phyloP scores from a whole-genome alignment of 805 yeast species.

The Komagataella populi region DNA sequence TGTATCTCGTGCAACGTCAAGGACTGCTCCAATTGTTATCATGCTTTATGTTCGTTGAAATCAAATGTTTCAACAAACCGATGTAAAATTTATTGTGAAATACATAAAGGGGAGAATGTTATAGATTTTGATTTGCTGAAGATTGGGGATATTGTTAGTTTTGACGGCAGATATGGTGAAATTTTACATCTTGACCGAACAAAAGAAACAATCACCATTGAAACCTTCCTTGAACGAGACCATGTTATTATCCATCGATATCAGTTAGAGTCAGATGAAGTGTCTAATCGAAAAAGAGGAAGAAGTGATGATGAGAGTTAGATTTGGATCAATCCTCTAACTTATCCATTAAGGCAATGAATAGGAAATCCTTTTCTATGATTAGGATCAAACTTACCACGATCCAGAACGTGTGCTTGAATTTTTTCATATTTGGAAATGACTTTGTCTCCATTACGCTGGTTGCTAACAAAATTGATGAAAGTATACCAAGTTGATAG shows the following conservation, averaged over 20 bases:
- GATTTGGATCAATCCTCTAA: neutral
- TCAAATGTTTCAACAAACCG: neutral
- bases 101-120: neutral
- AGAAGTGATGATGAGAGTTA: neutral
- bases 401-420: neutral
- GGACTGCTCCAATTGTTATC: neutral
- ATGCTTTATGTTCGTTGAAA: neutral
- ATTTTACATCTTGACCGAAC: neutral
- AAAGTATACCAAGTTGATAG: neutral
- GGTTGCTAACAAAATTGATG: neutral
- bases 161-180: neutral
- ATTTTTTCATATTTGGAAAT: neutral
- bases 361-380: neutral
- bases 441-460: neutral
- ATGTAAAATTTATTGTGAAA: neutral
- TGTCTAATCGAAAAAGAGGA: neutral
- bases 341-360: neutral
- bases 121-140: neutral
- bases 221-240: neutral
- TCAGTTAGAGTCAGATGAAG: neutral
- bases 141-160: neutral
- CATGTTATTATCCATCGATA: neutral
- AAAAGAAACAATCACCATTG: neutral
- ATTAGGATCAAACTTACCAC: neutral
- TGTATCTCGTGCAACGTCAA: neutral